Evolutionary conservation across 179 eudicot species (phyloP), one percentile per base, ranked within the genome.

Genomic region (Silene vulgaris): DNA sequence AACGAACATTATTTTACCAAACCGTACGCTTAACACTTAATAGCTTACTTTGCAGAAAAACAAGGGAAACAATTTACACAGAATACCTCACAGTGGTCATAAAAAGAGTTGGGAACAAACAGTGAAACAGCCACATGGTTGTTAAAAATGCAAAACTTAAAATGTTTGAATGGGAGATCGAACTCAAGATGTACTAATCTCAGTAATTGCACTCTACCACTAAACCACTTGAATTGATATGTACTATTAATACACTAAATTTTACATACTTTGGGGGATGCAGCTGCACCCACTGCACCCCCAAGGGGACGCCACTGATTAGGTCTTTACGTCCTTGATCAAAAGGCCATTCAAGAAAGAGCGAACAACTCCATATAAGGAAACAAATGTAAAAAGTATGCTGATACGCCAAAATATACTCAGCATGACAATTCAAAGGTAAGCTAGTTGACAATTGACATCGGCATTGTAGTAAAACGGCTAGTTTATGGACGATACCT

Each of bases 71-170:
- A 11, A 32, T 16, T 14, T 14, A 48, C 26, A 8, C 37, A 48
- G 14, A 16, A 21, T 1, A 9, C 1, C 3, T 74, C 40, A 37
- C 16, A 32, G 71, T 13, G n/a, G 2, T 37, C 56, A 35, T 72
- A 21, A 37, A 63, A 59, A n/a, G 32, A 7, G 32, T 66, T 64
- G 48, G 70, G 35, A 20, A 28, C 21, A 35, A 35, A 35, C 40
- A 35, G 40, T 35, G 40, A 65, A 67, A 68, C 45, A 73, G 30
- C 59, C 73, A 65, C 48, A 28, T n/a, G n/a, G n/a, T n/a, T n/a
- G n/a, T n/a, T n/a, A n/a, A n/a, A n/a, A n/a, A n/a, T n/a, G n/a
- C n/a, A n/a, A n/a, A n/a, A n/a, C n/a, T n/a, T n/a, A n/a, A n/a
- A n/a, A n/a, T n/a, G n/a, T n/a, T n/a, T n/a, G n/a, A n/a, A n/a